Percentiles rank a stretch among this genome's conserved stretches.
Conservation (phyloP, 306 rosid species). For the Lupinus albus region DNA sequence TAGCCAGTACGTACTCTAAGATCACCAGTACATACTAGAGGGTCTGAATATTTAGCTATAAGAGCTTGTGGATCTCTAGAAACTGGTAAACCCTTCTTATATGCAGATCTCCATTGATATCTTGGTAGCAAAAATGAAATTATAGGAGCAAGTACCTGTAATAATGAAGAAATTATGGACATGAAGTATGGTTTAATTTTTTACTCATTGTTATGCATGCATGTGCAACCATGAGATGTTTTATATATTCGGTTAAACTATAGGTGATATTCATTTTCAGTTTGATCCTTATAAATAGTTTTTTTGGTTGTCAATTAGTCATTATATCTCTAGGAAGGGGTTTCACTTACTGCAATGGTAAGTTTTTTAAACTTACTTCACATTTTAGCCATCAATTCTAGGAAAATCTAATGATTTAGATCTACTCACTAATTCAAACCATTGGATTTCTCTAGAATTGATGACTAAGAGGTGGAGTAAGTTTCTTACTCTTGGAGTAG, state of each 20-base stretch:
- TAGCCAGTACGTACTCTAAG: conserved; percentile 79
- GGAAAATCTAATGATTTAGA: too few relatives aligned
- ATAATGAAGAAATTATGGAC: conserved; percentile 24
- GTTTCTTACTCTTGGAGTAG: too few relatives aligned
- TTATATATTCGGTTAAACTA: background rate
- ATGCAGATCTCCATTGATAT: conserved; percentile 64
- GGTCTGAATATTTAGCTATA: conserved; percentile 80
- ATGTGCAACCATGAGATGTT: background rate
- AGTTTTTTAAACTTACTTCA: too few relatives aligned
- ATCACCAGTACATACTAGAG: conserved; percentile 76
- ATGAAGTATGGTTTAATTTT: conserved; percentile 13
- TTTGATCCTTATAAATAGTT: too few relatives aligned
- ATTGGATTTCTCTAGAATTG: too few relatives aligned
- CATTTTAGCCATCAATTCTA: too few relatives aligned
- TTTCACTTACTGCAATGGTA: too few relatives aligned
- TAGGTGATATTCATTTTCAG: too few relatives aligned
- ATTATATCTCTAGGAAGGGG: too few relatives aligned
- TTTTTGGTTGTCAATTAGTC: too few relatives aligned
- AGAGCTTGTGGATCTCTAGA: conserved; percentile 84
- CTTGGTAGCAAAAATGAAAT: conserved; percentile 69
- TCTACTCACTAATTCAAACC: too few relatives aligned
- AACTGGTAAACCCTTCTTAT: conserved; percentile 61
- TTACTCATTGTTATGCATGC: background rate
- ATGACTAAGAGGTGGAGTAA: too few relatives aligned
- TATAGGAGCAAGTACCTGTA: conserved; percentile 78